Percentiles rank a stretch among this genome's conserved stretches.
Evolutionary conservation across 2,329 filamentous ascomycete genomes (phyloP).

Genomic region (Fusarium continuum): DNA sequence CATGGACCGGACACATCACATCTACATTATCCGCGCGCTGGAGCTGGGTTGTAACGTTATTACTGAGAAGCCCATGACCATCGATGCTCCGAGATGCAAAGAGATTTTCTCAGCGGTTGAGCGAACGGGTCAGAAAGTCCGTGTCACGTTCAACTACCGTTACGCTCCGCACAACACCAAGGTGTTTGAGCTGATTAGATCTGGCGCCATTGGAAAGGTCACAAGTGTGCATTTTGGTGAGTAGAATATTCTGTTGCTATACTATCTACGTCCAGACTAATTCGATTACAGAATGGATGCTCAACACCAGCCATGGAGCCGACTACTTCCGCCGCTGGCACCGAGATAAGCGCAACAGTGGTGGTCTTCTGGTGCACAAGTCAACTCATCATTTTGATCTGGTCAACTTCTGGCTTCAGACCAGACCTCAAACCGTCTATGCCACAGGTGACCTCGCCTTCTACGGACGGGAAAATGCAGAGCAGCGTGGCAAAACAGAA

Average conservation of each 20-base stretch:
- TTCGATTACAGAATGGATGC: constrained; percentile 61
- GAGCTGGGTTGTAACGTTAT: constrained; percentile 68
- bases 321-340: constrained; percentile 73
- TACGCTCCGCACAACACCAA: constrained; percentile 73
- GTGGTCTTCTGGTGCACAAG: constrained; percentile 69
- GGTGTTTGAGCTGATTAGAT: constrained; percentile 61
- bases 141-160: constrained; percentile 71
- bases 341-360: constrained; percentile 67
- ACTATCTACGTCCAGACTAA: background rate
- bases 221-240: constrained; percentile 63
- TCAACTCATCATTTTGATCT: constrained; percentile 72
- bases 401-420: constrained; percentile 70
- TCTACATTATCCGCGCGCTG: constrained; percentile 67
- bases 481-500: constrained; percentile 59
- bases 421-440: constrained; percentile 63
- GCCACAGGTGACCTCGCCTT: constrained; percentile 67
- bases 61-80: constrained; percentile 74
- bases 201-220: constrained; percentile 65
- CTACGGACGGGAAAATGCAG: constrained; percentile 69
- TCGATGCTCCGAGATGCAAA: constrained; percentile 63
- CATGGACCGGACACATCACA: constrained; percentile 69
- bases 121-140: constrained; percentile 54
- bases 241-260: background rate
- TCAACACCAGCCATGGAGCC: constrained; percentile 68
- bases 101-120: constrained; percentile 54